Base-by-base conservation (phyloP, 1,284 basidiomycete species). In the Polyporus tsugae region DNA sequence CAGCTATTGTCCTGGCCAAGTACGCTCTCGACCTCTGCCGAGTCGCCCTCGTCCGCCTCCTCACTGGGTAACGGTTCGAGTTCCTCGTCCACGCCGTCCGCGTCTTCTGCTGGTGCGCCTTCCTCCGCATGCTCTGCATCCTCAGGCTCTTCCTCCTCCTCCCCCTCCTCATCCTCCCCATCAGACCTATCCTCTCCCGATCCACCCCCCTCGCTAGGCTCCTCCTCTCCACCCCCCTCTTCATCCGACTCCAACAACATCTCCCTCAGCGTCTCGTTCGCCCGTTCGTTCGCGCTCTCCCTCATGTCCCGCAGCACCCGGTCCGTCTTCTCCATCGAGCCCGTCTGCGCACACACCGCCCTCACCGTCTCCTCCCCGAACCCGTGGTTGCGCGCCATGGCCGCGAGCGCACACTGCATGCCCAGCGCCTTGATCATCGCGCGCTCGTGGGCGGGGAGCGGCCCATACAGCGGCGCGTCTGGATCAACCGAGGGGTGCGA, bases 361-460 rank as follows among this genome's bases (percentile, higher is more conserved):
- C 68, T 63, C 15, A 74, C 75, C 3, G 66, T 69, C 19, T 73
- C 70, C 46, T 69, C 63, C 49, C 64, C 66, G 69, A 75, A 75
- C 25, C 75, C 74, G 61, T 76, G 75, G 62, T 75, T 76, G 44
- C 67, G 66, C 46, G 74, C 72, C 75, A 76, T 76, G 25, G 67
- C 64, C 62, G 66, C 70, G 22, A 76, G 64, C 57, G 66, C 70
- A 46, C 63, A 39, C 46, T 70, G 63, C 52, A 73, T 66, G n/a
- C 73, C 74, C 19, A 71, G 61, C 38, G 68, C 66, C 60, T 64
- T 63, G 19, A 74, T 60, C 60, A 69, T 62, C 53, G 67, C 63
- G 35, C 59, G 65, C 66, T 73, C 72, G n/a, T 63, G 57, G 46
- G 62, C 22, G 15, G 70, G 66, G 38, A 63, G 63, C 35, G 67